Evolutionary conservation across 2,329 filamentous ascomycete species (phyloP).

Genomic region (Colletotrichum noveboracense): DNA sequence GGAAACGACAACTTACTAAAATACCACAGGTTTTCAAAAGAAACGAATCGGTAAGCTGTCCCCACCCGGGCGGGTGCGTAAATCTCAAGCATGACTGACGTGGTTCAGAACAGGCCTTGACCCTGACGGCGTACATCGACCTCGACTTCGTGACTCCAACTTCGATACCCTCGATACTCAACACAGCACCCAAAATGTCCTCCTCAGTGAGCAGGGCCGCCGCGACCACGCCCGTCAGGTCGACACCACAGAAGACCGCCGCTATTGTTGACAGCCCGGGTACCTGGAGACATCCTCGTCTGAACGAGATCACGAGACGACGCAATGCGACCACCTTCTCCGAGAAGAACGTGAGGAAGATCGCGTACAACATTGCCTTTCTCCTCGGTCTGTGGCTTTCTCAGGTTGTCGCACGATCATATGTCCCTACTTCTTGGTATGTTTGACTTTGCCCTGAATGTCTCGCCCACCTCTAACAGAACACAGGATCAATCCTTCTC

Average conservation of each 20-base stretch:
- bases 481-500: conserved; percentile 3
- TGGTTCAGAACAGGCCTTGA: conserved; percentile 8
- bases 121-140: conserved; percentile 5
- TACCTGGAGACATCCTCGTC: conserved; percentile 88
- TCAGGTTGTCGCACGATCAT: conserved; percentile 38
- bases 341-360: conserved; percentile 74
- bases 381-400: conserved; percentile 42
- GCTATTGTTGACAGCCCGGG: conserved; percentile 64
- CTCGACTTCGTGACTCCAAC: neutral
- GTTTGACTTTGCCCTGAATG: conserved; percentile 22
- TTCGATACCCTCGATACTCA: neutral
- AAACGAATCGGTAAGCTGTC: neutral
- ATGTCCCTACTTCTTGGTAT: conserved; percentile 44
- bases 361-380: conserved; percentile 70
- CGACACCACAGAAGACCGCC: conserved; percentile 37
- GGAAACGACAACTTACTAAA: conserved; percentile 27
- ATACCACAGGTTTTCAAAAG: conserved; percentile 19
- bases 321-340: conserved; percentile 81
- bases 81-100: neutral
- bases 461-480: neutral
- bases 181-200: conserved; percentile 31
- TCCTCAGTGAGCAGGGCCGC: conserved; percentile 23
- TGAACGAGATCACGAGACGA: conserved; percentile 84
- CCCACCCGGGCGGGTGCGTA: neutral
- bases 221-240: conserved; percentile 46